These are phyloP conservation scores for Mycena pura DNA, from an alignment of 768 basidiomycete species.

Conservation along the genomic window DNA sequence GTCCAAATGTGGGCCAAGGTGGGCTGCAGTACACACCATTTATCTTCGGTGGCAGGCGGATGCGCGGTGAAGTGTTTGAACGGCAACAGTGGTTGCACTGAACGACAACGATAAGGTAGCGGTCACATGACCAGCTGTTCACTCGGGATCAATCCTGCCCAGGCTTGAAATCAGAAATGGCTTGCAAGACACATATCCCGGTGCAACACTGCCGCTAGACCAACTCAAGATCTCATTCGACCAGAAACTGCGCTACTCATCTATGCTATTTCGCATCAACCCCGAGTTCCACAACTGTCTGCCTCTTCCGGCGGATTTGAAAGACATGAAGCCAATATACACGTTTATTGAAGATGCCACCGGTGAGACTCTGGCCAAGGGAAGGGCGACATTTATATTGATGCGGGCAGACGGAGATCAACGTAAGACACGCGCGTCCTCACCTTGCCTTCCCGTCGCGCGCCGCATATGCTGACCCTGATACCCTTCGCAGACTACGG, in stretches of 20 bases:
- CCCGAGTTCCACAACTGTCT: conserved; percentile 16
- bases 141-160: too few relatives aligned
- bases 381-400: conserved; percentile 20
- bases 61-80: background rate
- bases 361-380: too few relatives aligned
- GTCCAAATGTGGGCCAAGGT: background rate
- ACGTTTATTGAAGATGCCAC: conserved; percentile 14
- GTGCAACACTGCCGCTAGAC: conserved; percentile 13
- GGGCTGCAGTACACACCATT: background rate
- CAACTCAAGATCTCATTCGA: conserved; percentile 28
- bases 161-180: conserved; percentile 36
- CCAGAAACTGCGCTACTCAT: conserved; percentile 30
- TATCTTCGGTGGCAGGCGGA: background rate
- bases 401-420: conserved; percentile 3
- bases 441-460: too few relatives aligned
- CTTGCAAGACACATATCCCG: conserved; percentile 22
- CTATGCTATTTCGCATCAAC: conserved; percentile 21
- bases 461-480: too few relatives aligned
- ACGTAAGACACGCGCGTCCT: too few relatives aligned
- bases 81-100: background rate
- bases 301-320: conserved; percentile 24
- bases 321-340: conserved; percentile 2
- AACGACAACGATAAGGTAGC: too few relatives aligned
- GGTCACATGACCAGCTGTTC: too few relatives aligned
- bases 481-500: conserved; percentile 20